Percentiles rank a stretch among this genome's conserved stretches.
Conservation (phyloP, 768 basidiomycete genomes). For the Trametes gibbosa region DNA sequence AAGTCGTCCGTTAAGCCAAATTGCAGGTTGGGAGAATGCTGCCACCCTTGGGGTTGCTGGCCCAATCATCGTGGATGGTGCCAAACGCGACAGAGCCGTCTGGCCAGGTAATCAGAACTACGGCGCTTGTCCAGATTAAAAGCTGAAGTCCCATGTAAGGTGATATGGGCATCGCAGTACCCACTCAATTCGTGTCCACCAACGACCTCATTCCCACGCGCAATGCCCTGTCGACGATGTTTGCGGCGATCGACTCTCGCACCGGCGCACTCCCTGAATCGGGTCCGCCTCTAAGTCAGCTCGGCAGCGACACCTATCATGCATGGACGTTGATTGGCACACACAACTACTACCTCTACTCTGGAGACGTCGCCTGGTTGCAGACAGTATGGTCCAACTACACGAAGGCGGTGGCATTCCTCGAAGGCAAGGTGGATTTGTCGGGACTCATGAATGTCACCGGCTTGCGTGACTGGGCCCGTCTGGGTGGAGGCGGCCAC, state of each 20-base stretch:
- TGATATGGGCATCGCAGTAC: slow-evolving; percentile 64
- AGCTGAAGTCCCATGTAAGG: slow-evolving; percentile 28
- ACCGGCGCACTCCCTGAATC: slow-evolving; percentile 59
- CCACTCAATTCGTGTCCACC: slow-evolving; percentile 59
- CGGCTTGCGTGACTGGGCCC: slow-evolving; percentile 56
- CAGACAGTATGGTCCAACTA: slow-evolving; percentile 51
- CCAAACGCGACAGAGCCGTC: slow-evolving; percentile 59
- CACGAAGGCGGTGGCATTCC: slow-evolving; percentile 52
- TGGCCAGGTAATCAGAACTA: slow-evolving; percentile 44
- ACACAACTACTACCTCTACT: slow-evolving; percentile 55
- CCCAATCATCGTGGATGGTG: slow-evolving; percentile 61
- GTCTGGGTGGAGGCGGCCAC: slow-evolving; percentile 52
- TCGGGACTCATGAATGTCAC: slow-evolving; percentile 55
- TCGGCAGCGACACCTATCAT: slow-evolving; percentile 52
- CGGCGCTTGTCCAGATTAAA: neutral
- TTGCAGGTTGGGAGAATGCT: slow-evolving; percentile 51
- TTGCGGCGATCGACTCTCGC: slow-evolving; percentile 46
- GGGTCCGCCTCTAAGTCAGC: slow-evolving; percentile 43
- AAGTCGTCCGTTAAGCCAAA: slow-evolving; percentile 1
- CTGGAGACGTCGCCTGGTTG: slow-evolving; percentile 53
- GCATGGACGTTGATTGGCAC: slow-evolving; percentile 60
- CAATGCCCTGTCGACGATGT: slow-evolving; percentile 59
- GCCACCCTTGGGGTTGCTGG: slow-evolving; percentile 54
- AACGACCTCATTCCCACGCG: slow-evolving; percentile 54
- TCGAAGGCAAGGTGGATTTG: slow-evolving; percentile 49